Evolutionary conservation across 768 basidiomycete species (phyloP), one percentile per base, ranked within the genome.

Genomic region (Strobilomyces echinocephalus): DNA sequence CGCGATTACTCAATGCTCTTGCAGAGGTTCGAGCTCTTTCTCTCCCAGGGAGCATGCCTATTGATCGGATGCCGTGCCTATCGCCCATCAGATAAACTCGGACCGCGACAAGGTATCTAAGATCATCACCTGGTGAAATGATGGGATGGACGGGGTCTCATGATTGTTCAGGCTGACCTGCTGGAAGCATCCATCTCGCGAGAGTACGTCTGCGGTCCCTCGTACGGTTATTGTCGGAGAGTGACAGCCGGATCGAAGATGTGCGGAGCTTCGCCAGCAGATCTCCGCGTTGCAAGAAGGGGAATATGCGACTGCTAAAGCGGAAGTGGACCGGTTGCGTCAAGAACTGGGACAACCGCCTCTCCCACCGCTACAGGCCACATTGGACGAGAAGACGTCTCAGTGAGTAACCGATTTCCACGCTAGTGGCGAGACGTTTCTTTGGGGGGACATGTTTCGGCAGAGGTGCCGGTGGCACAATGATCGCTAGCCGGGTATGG

Each of bases 51-150:
- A 35, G 40, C 5, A 43, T 46, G 9, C 8, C 8, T 54, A 53
- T 54, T 66, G 59, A 66, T 51, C 21, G 33, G 45, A 52, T 26
- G 40, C 3, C 24, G 18, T 35, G 38, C 34, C 21, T 26, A 16
- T 45, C 43, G 47, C 28, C 50, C 20, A 36, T 52, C 61, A 90
- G 85, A 77, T 91, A 18, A 91, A 91, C 63, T 86, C 87, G 64
- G 88, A 91, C 68, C 79, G 88, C 14, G 88, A 91, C 73, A 87
- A 87, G 77, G 80, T 76, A n/a, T n/a, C n/a, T n/a, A n/a, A 52
- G 41, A 57, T 56, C 34, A 31, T 24, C 2, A 31, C 24, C 2
- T 30, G 39, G 33, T 48, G 12, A 28, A 39, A 54, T 51, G 46
- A 47, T 33, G 59, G 21, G 51, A 30, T n/a, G 40, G 40, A 41